Base-by-base conservation (phyloP, 129 eudicot genomes). In the Ambrosia artemisiifolia region DNA sequence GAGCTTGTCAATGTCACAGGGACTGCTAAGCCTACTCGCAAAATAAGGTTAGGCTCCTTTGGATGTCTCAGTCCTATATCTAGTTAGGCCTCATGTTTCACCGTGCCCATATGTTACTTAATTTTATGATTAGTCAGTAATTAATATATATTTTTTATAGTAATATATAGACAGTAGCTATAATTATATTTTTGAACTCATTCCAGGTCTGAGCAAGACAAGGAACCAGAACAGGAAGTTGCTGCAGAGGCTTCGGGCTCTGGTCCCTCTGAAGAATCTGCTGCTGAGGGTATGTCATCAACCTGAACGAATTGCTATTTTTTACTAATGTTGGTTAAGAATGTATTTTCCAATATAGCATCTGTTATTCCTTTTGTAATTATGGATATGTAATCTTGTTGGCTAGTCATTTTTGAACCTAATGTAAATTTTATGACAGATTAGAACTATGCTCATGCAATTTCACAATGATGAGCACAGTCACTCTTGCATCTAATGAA, bases 171-270 rank as follows among this genome's bases (percentile, higher is more conserved):
- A 75, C 24, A 49, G n/a, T 63, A 40, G 18, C 53, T 53, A 63
- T 56, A 9, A 19, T 30, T 33, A 64, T 19, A 5, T 78, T 30
- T 40, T 55, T 36, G 18, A 46, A 36, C 12, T 44, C 28, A 56
- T 64, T 69, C 64, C 76, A 95, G 99, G 84, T 95, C 97, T 53
- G 99, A 95, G 80, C 99, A 95, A 85, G 97, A 95, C 80, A 95
- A 90, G 67, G 99, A 94, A 80, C 99, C 96, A 48, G 99, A 95
- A 69, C 96, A 76, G 30, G 99, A 91, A 75, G 95, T 84, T 70
- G 91, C 80, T 33, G 63, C 95, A 28, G 97, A 88, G 84, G 85
- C 79, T 66, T 86, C 72, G 5, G 87, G 85, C 68, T 36, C 96
- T 72, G 97, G 90, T 6, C 92, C 97, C 67, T 40, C 95, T 64